Conservation (phyloP, 129 eudicot genomes). For the Artemisia tridentata region DNA sequence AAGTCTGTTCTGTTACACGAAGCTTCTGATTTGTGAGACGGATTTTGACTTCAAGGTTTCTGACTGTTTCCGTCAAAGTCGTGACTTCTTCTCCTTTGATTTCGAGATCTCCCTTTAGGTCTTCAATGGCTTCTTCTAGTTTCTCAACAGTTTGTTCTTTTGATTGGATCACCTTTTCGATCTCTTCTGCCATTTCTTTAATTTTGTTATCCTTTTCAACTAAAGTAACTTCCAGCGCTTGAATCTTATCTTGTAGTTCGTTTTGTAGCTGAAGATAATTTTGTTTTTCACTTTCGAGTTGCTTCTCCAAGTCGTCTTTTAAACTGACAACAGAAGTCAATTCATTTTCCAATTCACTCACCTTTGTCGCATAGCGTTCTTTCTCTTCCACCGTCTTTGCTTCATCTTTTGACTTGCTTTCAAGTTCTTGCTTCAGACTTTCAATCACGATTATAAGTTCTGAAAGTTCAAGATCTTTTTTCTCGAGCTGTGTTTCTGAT, state of each 20-base stretch:
- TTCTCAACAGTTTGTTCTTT: constrained; percentile 43
- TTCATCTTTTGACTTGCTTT: constrained; percentile 47
- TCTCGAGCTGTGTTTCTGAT: constrained; percentile 36
- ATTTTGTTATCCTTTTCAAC: constrained; percentile 42
- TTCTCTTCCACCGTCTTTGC: constrained; percentile 50
- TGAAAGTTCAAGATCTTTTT: constrained; percentile 42
- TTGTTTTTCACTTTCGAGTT: constrained; percentile 25
- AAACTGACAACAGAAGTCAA: constrained; percentile 28
- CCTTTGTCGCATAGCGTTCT: constrained; percentile 34
- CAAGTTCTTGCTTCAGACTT: constrained; percentile 60
- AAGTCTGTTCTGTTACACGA: constrained; percentile 79
- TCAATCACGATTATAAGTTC: constrained; percentile 39
- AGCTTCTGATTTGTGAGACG: constrained; percentile 85
- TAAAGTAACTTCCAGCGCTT: constrained; percentile 38
- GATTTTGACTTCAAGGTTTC: constrained; percentile 72
- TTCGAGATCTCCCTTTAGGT: constrained; percentile 71
- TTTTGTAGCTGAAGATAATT: constrained; percentile 41
- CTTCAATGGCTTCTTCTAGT: constrained; percentile 70
- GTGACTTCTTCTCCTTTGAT: constrained; percentile 66
- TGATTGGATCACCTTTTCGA: constrained; percentile 26
- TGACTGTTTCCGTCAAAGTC: constrained; percentile 62
- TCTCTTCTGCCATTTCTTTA: constrained; percentile 49
- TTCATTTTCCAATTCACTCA: constrained; percentile 38
- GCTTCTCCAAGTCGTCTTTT: constrained; percentile 36
- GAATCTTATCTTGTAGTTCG: constrained; percentile 36